Percentiles rank a stretch among this genome's conserved stretches.
Conservation (phyloP, 768 basidiomycete genomes). For the Mycena alexandri region DNA sequence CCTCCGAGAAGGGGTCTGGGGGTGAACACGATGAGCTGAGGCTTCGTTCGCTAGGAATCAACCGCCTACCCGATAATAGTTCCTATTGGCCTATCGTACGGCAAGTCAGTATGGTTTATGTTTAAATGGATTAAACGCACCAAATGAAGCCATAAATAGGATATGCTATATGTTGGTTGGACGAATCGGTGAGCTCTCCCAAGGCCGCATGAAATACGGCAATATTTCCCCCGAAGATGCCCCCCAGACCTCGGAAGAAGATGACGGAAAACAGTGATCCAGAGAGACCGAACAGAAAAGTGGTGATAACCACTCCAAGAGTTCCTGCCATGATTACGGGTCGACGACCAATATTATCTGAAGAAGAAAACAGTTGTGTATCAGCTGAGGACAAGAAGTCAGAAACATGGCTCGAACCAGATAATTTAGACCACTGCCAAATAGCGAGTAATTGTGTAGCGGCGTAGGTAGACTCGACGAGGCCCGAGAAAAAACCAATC, state of each 20-base stretch:
- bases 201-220: conserved; percentile 72
- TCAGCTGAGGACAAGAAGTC: too few relatives aligned
- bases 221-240: conserved; percentile 57
- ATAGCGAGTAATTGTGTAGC: conserved; percentile 70
- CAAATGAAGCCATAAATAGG: conserved; percentile 72
- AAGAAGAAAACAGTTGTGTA: neutral
- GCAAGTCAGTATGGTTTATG: too few relatives aligned
- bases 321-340: conserved; percentile 70
- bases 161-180: conserved; percentile 68
- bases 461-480: conserved; percentile 75
- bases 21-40: conserved; percentile 2
- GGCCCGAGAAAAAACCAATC: neutral
- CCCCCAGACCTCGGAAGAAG: conserved; percentile 35
- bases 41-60: neutral
- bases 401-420: conserved; percentile 48
- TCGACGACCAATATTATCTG: conserved; percentile 70
- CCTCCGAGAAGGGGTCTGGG: conserved; percentile 72
- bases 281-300: conserved; percentile 69
- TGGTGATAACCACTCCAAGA: conserved; percentile 60
- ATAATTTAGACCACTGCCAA: conserved; percentile 71
- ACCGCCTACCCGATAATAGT: conserved; percentile 59
- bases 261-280: conserved; percentile 60
- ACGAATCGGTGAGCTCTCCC: conserved; percentile 70
- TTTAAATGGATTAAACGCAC: neutral
- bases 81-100: conserved; percentile 59